Conservation (phyloP, 208 protist species). For the Trichomonas tenax region DNA sequence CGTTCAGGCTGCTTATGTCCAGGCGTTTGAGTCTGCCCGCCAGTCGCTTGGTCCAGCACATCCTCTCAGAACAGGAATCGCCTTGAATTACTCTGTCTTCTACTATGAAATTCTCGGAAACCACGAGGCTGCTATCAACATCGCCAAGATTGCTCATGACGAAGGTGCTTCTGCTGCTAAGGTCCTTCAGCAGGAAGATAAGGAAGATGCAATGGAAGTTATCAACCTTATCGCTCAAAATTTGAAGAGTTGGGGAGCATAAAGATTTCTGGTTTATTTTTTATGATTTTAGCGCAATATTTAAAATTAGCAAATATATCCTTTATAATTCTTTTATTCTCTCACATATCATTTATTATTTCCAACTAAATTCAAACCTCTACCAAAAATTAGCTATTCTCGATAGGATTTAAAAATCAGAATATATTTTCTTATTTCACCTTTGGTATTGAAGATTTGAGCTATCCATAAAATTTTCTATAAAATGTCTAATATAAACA, state of each 20-base stretch:
- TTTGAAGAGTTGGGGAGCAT: not conserved
- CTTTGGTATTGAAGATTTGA: no score
- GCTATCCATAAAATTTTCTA: no score
- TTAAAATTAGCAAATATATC: no score
- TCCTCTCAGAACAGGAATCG: not conserved
- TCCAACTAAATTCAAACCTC: no score
- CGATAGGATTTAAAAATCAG: no score
- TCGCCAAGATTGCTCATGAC: not conserved
- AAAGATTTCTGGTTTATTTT: not conserved
- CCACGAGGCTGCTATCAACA: not conserved
- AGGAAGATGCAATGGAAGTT: slow-evolving; percentile 3
- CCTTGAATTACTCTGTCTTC: slow-evolving; percentile 7
- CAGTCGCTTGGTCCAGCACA: not conserved
- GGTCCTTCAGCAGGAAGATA: not conserved
- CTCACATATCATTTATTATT: no score
- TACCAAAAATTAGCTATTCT: no score
- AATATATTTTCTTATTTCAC: no score
- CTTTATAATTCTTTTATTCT: no score
- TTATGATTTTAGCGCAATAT: no score
- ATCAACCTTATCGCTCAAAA: not conserved
- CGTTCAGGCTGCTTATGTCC: not conserved
- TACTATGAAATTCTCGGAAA: slow-evolving; percentile 5
- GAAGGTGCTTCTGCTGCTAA: not conserved
- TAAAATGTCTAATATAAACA: no score
- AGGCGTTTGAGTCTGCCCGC: not conserved